phyloP scores from a whole-genome alignment of 345 rosid species.

The Hibiscus tridactylites region DNA sequence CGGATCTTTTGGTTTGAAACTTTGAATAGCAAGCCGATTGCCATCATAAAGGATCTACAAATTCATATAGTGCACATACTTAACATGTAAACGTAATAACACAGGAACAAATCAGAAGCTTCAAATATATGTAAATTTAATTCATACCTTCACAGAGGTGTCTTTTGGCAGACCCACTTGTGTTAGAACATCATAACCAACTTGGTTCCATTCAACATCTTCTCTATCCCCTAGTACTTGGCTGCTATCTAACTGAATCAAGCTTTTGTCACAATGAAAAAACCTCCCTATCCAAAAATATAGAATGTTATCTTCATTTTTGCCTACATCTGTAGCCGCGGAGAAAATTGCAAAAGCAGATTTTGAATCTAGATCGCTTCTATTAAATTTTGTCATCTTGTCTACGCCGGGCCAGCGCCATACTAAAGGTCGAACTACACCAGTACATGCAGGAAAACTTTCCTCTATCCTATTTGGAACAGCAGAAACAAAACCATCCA shows the following conservation, averaged over 20 bases:
- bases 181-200: slow-evolving; percentile 47
- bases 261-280: slow-evolving; percentile 32
- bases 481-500: slow-evolving; percentile 14
- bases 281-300: slow-evolving; percentile 77
- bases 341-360: slow-evolving; percentile 50
- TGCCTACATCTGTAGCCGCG: slow-evolving; percentile 31
- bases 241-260: slow-evolving; percentile 36
- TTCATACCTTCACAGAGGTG: slow-evolving; percentile 52
- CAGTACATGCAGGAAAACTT: slow-evolving; percentile 17
- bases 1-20: background rate
- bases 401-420: slow-evolving; percentile 74
- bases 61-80: background rate
- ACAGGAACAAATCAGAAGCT: background rate
- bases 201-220: slow-evolving; percentile 52
- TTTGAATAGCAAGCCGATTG: background rate
- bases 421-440: slow-evolving; percentile 33
- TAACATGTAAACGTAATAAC: background rate
- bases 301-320: slow-evolving; percentile 39
- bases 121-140: background rate
- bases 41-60: background rate
- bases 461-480: slow-evolving; percentile 17
- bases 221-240: slow-evolving; percentile 24
- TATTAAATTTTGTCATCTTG: slow-evolving; percentile 25
- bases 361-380: slow-evolving; percentile 46
- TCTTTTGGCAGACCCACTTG: slow-evolving; percentile 55